Base-by-base conservation (phyloP, 352 stramenopile genomes). In the Pythium aphanidermatum region DNA sequence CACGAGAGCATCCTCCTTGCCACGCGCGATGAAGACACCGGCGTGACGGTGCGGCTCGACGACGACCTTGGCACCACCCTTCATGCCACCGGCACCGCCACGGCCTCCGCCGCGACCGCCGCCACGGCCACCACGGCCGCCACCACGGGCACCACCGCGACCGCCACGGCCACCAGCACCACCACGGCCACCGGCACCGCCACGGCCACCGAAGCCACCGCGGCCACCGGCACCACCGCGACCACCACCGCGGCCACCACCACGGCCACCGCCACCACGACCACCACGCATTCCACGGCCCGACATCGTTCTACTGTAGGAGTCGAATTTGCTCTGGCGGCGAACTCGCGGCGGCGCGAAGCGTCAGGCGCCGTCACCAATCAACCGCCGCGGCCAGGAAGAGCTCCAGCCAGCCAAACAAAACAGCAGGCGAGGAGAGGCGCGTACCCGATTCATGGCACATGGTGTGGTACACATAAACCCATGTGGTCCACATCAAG, bases 1-100 rank as follows among this genome's bases (percentile, higher is more conserved):
- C 47, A 98, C 96, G 24, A 99, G 74, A 14, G 95, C 96, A 77
- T 99, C 97, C 68, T 99, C 97, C 80, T 99, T 99, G 60, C 86
- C 82, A 44, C 93, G 86, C 33, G 97, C 96, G 53, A 99, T 98
- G 70, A 99, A 99, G 32, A 99, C 93, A 55, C 97, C 97, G 51
- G 96, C 89, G 80, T 99, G 96, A 64, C 95, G 88, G 71, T 99
- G 96, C 45, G 96, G 95, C 72, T 99, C 96, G 31, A 99, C 91
- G 19, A 98, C 74, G 14, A 99, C 95, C 73, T 98, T 98, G 42
- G 94, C 70, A 24, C 95, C 95, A 19, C 96, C 95, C 57, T 92
- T 95, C 87, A 98, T 98, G 52, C 95, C 94, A 8, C 86, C 85
- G 36, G 73, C 41, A 14, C 83, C 65, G 29, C 81, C 66, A 17